phyloP scores from a whole-genome alignment of 495 filamentous ascomycete species.

The Aspergillus biplanus region DNA sequence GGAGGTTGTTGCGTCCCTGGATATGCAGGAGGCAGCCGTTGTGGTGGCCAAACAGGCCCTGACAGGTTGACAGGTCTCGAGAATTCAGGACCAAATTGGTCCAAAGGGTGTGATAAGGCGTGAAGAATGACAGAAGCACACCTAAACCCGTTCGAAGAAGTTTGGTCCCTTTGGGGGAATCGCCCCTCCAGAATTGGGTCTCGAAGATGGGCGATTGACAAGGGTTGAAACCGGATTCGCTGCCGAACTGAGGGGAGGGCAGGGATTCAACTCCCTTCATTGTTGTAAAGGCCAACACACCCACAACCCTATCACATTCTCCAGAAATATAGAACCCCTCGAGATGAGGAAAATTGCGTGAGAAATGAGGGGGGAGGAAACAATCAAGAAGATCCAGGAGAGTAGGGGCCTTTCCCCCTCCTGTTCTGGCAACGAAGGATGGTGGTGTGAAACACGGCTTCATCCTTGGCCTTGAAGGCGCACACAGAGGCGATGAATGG shows the following conservation, averaged over 20 bases:
- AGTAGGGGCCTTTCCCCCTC: background rate
- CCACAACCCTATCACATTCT: background rate
- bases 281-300: background rate
- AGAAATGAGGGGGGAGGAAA: background rate
- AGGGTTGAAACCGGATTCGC: conserved; percentile 1
- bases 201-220: background rate
- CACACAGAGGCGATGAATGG: background rate
- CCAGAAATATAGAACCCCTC: background rate
- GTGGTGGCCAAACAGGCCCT: conserved; percentile 3
- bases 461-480: background rate
- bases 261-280: conserved; percentile 2
- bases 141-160: background rate
- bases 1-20: background rate
- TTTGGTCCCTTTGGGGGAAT: background rate
- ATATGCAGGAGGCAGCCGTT: conserved; percentile 8
- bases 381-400: background rate
- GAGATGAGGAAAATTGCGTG: background rate
- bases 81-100: background rate
- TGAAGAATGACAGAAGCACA: conserved; percentile 1
- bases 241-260: background rate
- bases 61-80: conserved; percentile 12
- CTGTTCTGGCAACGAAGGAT: background rate
- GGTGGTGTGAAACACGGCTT: background rate
- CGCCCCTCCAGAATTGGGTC: background rate
- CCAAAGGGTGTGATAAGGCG: background rate